Conservation (phyloP, 1,284 basidiomycete genomes). For the Moniliella sp. region DNA sequence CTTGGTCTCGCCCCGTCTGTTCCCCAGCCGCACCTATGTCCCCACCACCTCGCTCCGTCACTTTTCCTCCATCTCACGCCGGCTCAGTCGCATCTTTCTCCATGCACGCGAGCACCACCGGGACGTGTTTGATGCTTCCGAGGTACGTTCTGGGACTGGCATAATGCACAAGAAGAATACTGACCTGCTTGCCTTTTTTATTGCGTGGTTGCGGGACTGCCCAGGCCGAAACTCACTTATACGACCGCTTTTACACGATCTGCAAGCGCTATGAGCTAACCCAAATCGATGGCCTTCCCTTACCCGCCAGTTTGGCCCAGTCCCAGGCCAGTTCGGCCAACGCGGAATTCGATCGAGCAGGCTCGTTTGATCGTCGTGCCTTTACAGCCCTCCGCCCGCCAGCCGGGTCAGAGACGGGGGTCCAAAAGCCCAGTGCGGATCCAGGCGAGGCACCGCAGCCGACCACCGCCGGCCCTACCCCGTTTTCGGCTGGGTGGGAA, state of each 20-base stretch:
- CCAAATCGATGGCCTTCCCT: constrained; percentile 29
- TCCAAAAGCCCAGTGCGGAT: no score
- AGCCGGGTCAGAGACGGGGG: no score
- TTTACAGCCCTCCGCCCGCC: no score
- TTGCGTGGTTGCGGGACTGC: not conserved
- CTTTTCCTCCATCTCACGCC: constrained; percentile 63
- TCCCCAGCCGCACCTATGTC: constrained; percentile 41
- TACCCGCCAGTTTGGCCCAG: not conserved
- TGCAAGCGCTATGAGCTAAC: constrained; percentile 62
- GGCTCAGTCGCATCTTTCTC: constrained; percentile 78
- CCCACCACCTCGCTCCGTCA: constrained; percentile 60
- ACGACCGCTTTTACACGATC: constrained; percentile 68
- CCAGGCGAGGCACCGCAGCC: no score
- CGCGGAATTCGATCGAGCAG: no score
- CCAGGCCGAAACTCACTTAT: constrained; percentile 61
- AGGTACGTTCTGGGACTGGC: constrained; percentile 32
- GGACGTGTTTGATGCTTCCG: constrained; percentile 67
- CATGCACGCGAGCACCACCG: constrained; percentile 61
- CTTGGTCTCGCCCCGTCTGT: constrained; percentile 71
- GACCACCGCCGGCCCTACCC: no score
- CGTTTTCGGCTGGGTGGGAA: no score
- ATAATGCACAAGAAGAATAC: not conserved
- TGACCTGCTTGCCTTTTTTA: constrained; percentile 22
- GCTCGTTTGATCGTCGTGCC: no score
- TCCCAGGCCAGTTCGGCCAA: not conserved